Conservation (phyloP, 306 rosid species). For the Fragaria vesca region DNA sequence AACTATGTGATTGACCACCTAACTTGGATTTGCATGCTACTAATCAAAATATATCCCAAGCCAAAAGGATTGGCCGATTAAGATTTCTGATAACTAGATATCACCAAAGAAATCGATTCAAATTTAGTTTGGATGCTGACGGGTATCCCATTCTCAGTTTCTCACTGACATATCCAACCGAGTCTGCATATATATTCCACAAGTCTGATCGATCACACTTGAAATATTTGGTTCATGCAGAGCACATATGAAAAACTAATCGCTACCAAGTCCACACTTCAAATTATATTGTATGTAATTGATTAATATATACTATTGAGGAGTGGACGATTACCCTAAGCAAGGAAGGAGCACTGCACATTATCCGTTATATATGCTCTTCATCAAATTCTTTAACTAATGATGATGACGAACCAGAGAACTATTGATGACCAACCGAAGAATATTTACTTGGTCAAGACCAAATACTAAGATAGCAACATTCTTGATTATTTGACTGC, state of each 20-base stretch:
- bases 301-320: background rate
- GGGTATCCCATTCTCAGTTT: background rate
- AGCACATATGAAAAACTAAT: no score
- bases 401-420: background rate
- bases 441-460: background rate
- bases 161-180: background rate
- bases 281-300: no score
- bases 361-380: background rate
- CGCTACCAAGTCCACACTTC: no score
- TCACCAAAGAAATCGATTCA: background rate
- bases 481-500: no score
- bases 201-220: no score
- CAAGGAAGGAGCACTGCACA: background rate
- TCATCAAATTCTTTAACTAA: background rate
- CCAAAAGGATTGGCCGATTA: constrained; percentile 21
- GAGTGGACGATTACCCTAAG: background rate
- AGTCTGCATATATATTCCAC: no score
- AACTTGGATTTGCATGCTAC: constrained; percentile 38
- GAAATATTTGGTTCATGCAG: no score
- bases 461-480: no score
- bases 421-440: no score
- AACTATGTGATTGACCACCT: constrained; percentile 54
- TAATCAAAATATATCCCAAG: constrained; percentile 22
- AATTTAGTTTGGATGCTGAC: background rate
- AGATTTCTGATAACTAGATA: background rate